phyloP scores from a whole-genome alignment of 495 filamentous ascomycete species.

The Podospora comata region DNA sequence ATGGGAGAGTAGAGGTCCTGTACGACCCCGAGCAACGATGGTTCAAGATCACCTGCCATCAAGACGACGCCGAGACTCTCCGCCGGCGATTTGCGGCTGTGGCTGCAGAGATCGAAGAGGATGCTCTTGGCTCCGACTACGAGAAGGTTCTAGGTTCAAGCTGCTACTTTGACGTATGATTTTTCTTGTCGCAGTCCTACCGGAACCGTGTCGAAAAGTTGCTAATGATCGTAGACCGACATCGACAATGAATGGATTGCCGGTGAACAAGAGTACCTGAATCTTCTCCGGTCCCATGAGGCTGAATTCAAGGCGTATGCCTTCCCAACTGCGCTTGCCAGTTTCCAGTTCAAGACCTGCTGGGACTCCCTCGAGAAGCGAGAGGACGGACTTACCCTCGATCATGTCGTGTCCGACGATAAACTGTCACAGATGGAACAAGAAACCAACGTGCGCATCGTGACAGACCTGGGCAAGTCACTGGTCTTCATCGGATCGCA shows the following conservation, averaged over 20 bases:
- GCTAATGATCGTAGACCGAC: constrained; percentile 8
- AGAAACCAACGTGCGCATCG: constrained; percentile 30
- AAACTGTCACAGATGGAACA: constrained; percentile 23
- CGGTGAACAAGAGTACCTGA: neutral
- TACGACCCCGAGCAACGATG: constrained; percentile 31
- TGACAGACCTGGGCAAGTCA: constrained; percentile 20
- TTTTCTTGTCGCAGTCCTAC: neutral
- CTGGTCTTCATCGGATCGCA: constrained; percentile 38
- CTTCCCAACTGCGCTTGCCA: constrained; percentile 6
- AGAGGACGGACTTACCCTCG: constrained; percentile 8
- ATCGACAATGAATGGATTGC: constrained; percentile 20
- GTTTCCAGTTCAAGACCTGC: constrained; percentile 4
- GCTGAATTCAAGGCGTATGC: neutral
- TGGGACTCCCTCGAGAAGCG: constrained; percentile 26
- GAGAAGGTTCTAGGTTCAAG: constrained; percentile 17
- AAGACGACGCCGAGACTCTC: constrained; percentile 26
- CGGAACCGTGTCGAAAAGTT: neutral
- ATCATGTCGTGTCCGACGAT: constrained; percentile 21
- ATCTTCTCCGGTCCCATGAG: neutral
- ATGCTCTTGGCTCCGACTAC: constrained; percentile 21
- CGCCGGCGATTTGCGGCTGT: constrained; percentile 17
- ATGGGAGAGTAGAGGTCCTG: constrained; percentile 22
- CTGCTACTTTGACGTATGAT: constrained; percentile 7
- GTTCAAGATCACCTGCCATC: constrained; percentile 34
- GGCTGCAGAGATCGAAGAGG: constrained; percentile 19